A percentile compares a stretch with the other conserved stretches of the same genome.
phyloP scores from a whole-genome alignment of 1,284 basidiomycete species.

The Tranzscheliella williamsii region DNA sequence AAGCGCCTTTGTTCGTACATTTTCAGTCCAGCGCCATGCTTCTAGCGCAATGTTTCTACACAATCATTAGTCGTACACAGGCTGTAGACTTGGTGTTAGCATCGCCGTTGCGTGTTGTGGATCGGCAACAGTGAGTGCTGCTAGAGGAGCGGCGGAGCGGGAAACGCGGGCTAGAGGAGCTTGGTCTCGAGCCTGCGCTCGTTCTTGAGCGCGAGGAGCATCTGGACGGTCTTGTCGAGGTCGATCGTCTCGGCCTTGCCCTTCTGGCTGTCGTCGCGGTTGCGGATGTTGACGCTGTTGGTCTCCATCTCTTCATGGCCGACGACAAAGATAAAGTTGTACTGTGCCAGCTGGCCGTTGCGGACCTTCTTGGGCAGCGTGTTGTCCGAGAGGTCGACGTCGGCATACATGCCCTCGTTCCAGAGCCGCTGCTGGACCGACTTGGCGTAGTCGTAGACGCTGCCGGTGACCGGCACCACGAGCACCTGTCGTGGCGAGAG shows the following conservation, averaged over 20 bases:
- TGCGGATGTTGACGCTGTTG: constrained; percentile 88
- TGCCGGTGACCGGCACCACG: constrained; percentile 87
- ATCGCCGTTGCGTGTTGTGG: too few species aligned
- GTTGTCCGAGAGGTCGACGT: constrained; percentile 88
- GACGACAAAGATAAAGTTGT: constrained; percentile 97
- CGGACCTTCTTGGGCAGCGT: constrained; percentile 93
- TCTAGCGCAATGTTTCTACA: too few species aligned
- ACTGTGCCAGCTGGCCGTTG: constrained; percentile 63
- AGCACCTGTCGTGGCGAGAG: constrained; percentile 90
- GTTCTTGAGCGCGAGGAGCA: constrained; percentile 44
- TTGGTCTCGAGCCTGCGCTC: constrained; percentile 48
- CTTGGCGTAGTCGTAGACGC: constrained; percentile 83
- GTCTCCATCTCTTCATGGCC: constrained; percentile 87
- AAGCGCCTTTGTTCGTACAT: too few species aligned
- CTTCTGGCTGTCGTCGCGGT: constrained; percentile 63
- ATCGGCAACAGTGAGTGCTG: too few species aligned
- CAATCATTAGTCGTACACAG: too few species aligned
- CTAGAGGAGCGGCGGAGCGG: too few species aligned
- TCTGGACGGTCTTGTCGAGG: constrained; percentile 37
- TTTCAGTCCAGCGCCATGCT: too few species aligned
- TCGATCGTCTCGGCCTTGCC: constrained; percentile 56
- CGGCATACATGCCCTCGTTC: constrained; percentile 78
- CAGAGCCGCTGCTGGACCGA: constrained; percentile 74
- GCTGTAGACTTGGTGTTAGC: too few species aligned
- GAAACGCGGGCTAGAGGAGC: constrained; percentile 24